These are phyloP conservation scores for Raffaelea ambrosiae DNA, from an alignment of 2,329 filamentous ascomycete species.

Conservation along the genomic window DNA sequence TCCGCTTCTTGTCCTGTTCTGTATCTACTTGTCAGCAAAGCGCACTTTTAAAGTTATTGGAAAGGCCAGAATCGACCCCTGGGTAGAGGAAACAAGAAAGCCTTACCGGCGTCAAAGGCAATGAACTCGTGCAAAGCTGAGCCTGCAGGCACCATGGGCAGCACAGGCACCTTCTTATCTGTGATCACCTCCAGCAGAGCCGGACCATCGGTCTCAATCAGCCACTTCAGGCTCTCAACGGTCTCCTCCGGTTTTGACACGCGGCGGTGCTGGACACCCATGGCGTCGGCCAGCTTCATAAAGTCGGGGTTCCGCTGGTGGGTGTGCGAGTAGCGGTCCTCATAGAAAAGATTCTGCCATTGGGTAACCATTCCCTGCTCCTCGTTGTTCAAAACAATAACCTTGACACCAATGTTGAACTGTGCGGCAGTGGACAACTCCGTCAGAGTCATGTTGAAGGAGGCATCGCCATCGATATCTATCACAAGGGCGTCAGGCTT, in stretches of 20 bases:
- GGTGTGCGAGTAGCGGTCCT: constrained; percentile 85
- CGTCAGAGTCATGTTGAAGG: constrained; percentile 96
- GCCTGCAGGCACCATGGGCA: constrained; percentile 93
- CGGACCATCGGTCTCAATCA: constrained; percentile 84
- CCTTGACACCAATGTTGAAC: constrained; percentile 94
- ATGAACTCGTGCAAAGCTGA: constrained; percentile 87
- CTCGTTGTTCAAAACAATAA: constrained; percentile 92
- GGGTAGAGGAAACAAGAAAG: not conserved
- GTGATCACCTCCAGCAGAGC: constrained; percentile 87
- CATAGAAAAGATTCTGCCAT: constrained; percentile 97
- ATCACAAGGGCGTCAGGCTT: constrained; percentile 72
- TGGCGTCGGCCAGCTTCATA: constrained; percentile 83
- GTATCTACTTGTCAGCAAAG: constrained; percentile 8
- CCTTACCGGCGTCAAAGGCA: constrained; percentile 70
- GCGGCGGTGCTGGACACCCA: constrained; percentile 72
- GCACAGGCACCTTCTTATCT: constrained; percentile 86
- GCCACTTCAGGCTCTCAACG: constrained; percentile 71
- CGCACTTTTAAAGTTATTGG: no score
- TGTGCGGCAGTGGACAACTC: constrained; percentile 89
- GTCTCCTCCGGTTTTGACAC: constrained; percentile 69
- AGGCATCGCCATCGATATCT: constrained; percentile 97
- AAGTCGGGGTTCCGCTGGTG: constrained; percentile 96
- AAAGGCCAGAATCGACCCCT: no score
- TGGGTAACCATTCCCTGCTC: constrained; percentile 99
- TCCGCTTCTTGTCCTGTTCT: constrained; percentile 61